phyloP scores from a whole-genome alignment of 768 basidiomycete species.

The Tylopilus rubrobrunneus region DNA sequence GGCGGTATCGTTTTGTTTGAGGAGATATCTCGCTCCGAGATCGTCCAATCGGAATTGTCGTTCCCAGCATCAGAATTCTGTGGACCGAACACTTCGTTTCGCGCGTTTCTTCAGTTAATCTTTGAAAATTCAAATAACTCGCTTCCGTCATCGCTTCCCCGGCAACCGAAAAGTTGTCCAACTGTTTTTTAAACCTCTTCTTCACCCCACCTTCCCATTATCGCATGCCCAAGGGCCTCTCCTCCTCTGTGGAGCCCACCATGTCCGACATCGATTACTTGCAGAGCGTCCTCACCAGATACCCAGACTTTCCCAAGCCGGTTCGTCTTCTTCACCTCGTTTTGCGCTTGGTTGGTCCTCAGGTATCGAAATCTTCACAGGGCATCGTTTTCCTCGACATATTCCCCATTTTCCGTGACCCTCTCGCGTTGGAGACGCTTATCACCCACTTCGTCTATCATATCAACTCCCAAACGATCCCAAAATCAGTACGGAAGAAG shows the following conservation, averaged over 20 bases:
- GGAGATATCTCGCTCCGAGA: too few species aligned
- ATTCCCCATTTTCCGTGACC: slow-evolving; percentile 87
- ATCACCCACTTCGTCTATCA: slow-evolving; percentile 87
- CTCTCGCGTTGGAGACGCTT: slow-evolving; percentile 83
- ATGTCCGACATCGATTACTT: slow-evolving; percentile 81
- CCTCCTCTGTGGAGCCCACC: not conserved
- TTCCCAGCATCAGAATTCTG: slow-evolving; percentile 3
- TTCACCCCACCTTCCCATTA: not conserved
- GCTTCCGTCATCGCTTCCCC: slow-evolving; percentile 7
- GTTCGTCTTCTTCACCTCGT: slow-evolving; percentile 36
- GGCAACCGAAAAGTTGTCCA: not conserved
- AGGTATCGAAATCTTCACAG: slow-evolving; percentile 33
- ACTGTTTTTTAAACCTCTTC: not conserved
- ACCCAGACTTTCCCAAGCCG: slow-evolving; percentile 89
- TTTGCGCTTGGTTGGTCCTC: not conserved
- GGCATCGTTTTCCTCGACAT: slow-evolving; percentile 93
- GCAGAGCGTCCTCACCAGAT: slow-evolving; percentile 51
- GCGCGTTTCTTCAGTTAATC: not conserved
- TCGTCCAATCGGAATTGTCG: not conserved
- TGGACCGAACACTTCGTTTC: not conserved
- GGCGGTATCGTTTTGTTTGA: too few species aligned
- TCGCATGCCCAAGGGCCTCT: not conserved
- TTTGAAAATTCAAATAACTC: not conserved
- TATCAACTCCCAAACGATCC: slow-evolving; percentile 74
- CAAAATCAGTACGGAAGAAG: slow-evolving; percentile 54